phyloP scores from a whole-genome alignment of 371 early-diverging fungal genomes.

The Mucor circinelloides region DNA sequence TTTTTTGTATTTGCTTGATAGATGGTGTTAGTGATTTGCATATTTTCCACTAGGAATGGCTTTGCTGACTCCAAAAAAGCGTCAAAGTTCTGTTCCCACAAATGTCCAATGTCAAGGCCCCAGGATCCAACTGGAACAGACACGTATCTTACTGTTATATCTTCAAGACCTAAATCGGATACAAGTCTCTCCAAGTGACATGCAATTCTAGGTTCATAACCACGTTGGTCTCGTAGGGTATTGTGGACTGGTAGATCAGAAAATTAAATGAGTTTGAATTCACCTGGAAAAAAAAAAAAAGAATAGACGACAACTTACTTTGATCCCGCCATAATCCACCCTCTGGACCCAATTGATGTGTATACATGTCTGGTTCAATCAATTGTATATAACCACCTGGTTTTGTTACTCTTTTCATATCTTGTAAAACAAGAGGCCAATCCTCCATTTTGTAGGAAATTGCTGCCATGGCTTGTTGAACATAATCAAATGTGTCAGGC shows the following conservation, averaged over 20 bases:
- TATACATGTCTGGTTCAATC: constrained; percentile 17
- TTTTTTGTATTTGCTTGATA: not conserved
- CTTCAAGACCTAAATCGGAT: constrained; percentile 8
- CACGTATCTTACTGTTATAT: constrained; percentile 17
- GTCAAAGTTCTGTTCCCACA: constrained; percentile 21
- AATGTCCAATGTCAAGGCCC: constrained; percentile 26
- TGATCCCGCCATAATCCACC: constrained; percentile 15
- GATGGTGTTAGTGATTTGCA: not conserved
- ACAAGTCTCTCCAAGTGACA: constrained; percentile 7
- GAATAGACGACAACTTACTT: constrained; percentile 2
- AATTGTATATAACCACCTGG: constrained; percentile 33
- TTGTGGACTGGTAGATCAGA: constrained; percentile 1
- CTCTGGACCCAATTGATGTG: constrained; percentile 11
- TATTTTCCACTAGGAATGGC: constrained; percentile 11
- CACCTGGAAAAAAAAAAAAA: not conserved
- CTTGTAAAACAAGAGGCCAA: constrained; percentile 13
- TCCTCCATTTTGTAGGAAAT: not conserved
- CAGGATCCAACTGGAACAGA: constrained; percentile 25
- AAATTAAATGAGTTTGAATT: not conserved
- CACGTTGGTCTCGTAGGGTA: not conserved
- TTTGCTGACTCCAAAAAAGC: constrained; percentile 11
- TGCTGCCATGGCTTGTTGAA: not conserved
- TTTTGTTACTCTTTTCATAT: not conserved
- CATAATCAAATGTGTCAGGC: constrained; percentile 20
- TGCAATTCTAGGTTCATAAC: constrained; percentile 13